A percentile compares a stretch with the other conserved stretches of the same genome.
Conservation (phyloP, 495 filamentous ascomycete genomes). For the Oidiodendron maius region DNA sequence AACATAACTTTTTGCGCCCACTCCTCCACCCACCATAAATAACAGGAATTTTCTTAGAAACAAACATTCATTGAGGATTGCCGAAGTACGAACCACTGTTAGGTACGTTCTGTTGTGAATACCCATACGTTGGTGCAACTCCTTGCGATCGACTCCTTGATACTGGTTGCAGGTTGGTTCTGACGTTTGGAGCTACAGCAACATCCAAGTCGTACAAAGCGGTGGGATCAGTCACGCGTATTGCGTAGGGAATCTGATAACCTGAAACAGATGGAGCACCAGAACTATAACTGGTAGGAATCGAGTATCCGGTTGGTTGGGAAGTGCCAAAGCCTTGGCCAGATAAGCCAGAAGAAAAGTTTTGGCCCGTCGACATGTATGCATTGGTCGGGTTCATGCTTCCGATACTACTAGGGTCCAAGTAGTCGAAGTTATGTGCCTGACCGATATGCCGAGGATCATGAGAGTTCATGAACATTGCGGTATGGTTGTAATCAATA, state of each 20-base stretch:
- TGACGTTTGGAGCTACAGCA: no score
- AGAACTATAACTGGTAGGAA: constrained; percentile 11
- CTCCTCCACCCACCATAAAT: no score
- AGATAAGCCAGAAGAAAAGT: constrained; percentile 7
- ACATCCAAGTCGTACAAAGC: no score
- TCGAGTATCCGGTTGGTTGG: constrained; percentile 8
- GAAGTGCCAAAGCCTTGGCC: constrained; percentile 8
- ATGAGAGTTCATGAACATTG: constrained; percentile 14
- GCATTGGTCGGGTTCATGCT: constrained; percentile 12
- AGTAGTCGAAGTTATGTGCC: constrained; percentile 10
- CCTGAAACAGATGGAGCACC: constrained; percentile 8
- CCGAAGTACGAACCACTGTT: no score
- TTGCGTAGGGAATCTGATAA: constrained; percentile 13
- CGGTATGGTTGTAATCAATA: constrained; percentile 6
- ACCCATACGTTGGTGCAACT: constrained; percentile 16
- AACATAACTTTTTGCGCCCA: no score
- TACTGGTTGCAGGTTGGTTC: constrained; percentile 14
- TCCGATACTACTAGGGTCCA: constrained; percentile 8
- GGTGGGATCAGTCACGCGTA: constrained; percentile 14
- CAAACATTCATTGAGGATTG: no score
- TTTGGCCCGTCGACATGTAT: constrained; percentile 8
- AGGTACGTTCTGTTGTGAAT: constrained; percentile 28
- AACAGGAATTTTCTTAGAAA: no score
- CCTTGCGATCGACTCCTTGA: constrained; percentile 21
- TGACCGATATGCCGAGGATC: constrained; percentile 8